Evolutionary conservation across 2,329 filamentous ascomycete genomes (phyloP).

Genomic region (Colletotrichum sojae): DNA sequence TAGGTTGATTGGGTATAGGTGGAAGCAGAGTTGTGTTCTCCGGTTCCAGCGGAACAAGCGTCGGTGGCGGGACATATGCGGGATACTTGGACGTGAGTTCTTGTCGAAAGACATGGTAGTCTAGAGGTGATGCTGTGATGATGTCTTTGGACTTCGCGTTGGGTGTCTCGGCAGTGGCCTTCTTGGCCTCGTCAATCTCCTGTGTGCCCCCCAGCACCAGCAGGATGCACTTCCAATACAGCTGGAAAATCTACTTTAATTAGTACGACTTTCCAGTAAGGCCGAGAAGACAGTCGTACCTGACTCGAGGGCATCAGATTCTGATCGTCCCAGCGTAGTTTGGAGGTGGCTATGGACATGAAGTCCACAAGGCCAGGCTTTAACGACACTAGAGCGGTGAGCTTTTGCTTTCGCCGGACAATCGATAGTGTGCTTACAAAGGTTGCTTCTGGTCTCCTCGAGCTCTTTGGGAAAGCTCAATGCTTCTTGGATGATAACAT

Average conservation of each 20-base stretch:
- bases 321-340: slow-evolving; percentile 81
- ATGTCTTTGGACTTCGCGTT: slow-evolving; percentile 78
- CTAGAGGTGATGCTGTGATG: slow-evolving; percentile 92
- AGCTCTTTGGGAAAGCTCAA: slow-evolving; percentile 67
- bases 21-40: slow-evolving; percentile 94
- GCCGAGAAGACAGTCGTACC: slow-evolving; percentile 58
- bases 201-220: slow-evolving; percentile 86
- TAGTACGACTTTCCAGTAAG: slow-evolving; percentile 36
- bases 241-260: slow-evolving; percentile 74
- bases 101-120: slow-evolving; percentile 96
- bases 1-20: slow-evolving; percentile 82
- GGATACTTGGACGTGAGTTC: slow-evolving; percentile 99
- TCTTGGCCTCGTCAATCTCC: slow-evolving; percentile 82
- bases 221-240: slow-evolving; percentile 93
- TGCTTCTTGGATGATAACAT: slow-evolving; percentile 70
- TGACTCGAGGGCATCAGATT: slow-evolving; percentile 73
- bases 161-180: slow-evolving; percentile 74
- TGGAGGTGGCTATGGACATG: slow-evolving; percentile 78
- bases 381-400: slow-evolving; percentile 62
- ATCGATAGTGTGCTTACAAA: slow-evolving; percentile 60
- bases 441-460: slow-evolving; percentile 60
- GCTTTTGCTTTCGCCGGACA: slow-evolving; percentile 33
- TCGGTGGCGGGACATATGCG: slow-evolving; percentile 90
- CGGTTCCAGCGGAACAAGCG: slow-evolving; percentile 86
- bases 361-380: slow-evolving; percentile 79